These are phyloP conservation scores for Paracamarosporium sp. DNA, from an alignment of 2,329 filamentous ascomycete species.

Conservation along the genomic window DNA sequence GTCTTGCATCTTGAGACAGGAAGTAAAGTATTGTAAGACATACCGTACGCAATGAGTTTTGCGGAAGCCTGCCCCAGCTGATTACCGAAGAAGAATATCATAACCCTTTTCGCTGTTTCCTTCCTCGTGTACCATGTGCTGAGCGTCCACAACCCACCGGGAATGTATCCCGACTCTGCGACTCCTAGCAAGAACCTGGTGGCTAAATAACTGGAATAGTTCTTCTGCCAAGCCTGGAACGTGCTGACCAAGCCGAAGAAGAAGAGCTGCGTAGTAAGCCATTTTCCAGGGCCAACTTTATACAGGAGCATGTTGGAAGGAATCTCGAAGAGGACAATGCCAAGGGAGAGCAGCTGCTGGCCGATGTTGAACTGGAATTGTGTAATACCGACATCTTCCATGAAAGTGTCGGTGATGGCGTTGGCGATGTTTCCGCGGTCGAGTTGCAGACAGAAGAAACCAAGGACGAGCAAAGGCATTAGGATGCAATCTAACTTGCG, in stretches of 20 bases:
- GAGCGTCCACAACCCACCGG: slow-evolving; percentile 68
- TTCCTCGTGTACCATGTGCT: slow-evolving; percentile 71
- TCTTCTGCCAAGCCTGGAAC: slow-evolving; percentile 70
- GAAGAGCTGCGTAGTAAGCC: slow-evolving; percentile 50
- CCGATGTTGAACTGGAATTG: slow-evolving; percentile 37
- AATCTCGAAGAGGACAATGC: slow-evolving; percentile 69
- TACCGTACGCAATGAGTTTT: too few relatives aligned
- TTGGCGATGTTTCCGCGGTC: slow-evolving; percentile 51
- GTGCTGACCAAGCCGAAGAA: slow-evolving; percentile 56
- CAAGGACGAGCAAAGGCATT: slow-evolving; percentile 42
- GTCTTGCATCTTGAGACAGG: too few relatives aligned
- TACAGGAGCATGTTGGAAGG: slow-evolving; percentile 49
- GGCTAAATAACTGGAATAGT: slow-evolving; percentile 48
- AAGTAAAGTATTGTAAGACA: too few relatives aligned
- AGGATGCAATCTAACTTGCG: too few relatives aligned
- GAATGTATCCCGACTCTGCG: slow-evolving; percentile 60
- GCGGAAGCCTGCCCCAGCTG: too few relatives aligned
- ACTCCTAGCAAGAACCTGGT: slow-evolving; percentile 48
- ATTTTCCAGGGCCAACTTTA: slow-evolving; percentile 44
- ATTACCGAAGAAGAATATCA: slow-evolving; percentile 42
- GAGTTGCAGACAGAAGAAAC: slow-evolving; percentile 47
- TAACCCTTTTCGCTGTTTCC: slow-evolving; percentile 50
- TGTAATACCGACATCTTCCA: slow-evolving; percentile 29
- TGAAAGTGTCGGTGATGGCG: slow-evolving; percentile 35
- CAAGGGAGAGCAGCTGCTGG: slow-evolving; percentile 71